Evolutionary conservation across 441 rosid species (phyloP), one percentile per base, ranked within the genome.

Genomic region (Kokia cookei): DNA sequence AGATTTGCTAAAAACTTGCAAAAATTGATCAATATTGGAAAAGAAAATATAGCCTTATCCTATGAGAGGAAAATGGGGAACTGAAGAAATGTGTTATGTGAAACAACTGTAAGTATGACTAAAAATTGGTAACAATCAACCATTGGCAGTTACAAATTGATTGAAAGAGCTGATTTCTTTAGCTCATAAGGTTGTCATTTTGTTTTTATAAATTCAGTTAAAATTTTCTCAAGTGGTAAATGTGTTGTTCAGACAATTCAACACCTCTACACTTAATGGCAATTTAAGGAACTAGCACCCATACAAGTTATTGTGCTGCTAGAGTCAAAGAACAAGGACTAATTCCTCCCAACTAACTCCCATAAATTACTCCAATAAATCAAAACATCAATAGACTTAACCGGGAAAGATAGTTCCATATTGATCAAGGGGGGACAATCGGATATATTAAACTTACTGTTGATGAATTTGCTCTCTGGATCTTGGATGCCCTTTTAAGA

Each of bases 381-480:
- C 47, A 19, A 32, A 73, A 64, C 27, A 13, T 32, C 51, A 19
- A 35, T 5, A 5, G 43, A 74, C 26, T 26, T 10, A 42, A 74
- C 27, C 1, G 13, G 12, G 37, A 47, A 65, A 40, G 4, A 14
- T 13, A 19, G 5, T 17, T 26, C n/a, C 3, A 11, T 13, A 53
- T 54, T 2, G 7, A 14, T 5, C 55, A 68, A 12, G 7, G 10
- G 8, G 7, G 13, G 59, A 35, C 37, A 73, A 68, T 48, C 12
- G 5, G 37, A 40, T 32, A 65, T 51, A 71, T 63, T 53, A 71
- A 50, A 14, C 77, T 59, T 87, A 89, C 91, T 85, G 86, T 37
- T 26, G 91, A 89, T 79, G 93, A 86, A 81, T 75, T 84, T 32
- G 91, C 69, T 73, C 82, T 86, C 61, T 87, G 90, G 71, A 78